Evolutionary conservation across 306 rosid genomes (phyloP).

Genomic region (Glycine latifolia): DNA sequence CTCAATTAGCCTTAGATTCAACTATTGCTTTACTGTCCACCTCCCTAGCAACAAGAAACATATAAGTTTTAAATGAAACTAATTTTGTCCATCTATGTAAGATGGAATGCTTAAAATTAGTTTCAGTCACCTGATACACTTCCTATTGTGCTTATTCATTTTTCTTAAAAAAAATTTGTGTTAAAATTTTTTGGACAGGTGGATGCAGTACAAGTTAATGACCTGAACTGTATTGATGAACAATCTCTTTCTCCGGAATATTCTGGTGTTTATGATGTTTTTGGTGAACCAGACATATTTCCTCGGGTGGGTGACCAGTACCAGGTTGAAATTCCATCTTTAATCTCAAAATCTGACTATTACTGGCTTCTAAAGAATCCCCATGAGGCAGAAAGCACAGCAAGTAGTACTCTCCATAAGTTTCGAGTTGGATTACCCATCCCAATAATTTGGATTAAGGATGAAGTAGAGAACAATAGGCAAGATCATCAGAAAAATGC

Average conservation of each 20-base stretch:
- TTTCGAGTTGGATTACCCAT: conserved; percentile 67
- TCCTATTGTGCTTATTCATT: neutral
- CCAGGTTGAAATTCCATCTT: conserved; percentile 74
- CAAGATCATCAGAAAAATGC: conserved; percentile 37
- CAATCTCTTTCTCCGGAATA: conserved; percentile 58
- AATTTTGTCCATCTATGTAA: neutral
- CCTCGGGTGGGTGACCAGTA: conserved; percentile 79
- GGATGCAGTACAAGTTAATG: conserved; percentile 55
- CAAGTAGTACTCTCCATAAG: conserved; percentile 44
- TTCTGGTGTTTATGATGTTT: conserved; percentile 59
- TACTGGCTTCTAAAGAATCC: conserved; percentile 44
- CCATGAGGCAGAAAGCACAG: conserved; percentile 42
- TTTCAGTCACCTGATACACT: neutral
- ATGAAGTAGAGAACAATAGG: conserved; percentile 46
- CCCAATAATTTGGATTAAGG: conserved; percentile 64
- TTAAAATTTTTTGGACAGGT: conserved; percentile 59
- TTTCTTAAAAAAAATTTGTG: neutral
- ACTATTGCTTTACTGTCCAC: neutral
- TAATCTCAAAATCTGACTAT: conserved; percentile 57
- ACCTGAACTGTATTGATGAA: conserved; percentile 48
- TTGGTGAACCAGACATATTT: conserved; percentile 67
- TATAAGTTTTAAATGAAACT: neutral
- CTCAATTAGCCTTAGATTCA: conserved; percentile 20
- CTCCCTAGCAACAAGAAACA: conserved; percentile 2
- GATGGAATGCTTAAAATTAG: neutral